Evolutionary conservation across 225 moss, liverwort and hornwort genomes (phyloP), one percentile per base, ranked within the genome.

Genomic region (Sphagnum tenellum): DNA sequence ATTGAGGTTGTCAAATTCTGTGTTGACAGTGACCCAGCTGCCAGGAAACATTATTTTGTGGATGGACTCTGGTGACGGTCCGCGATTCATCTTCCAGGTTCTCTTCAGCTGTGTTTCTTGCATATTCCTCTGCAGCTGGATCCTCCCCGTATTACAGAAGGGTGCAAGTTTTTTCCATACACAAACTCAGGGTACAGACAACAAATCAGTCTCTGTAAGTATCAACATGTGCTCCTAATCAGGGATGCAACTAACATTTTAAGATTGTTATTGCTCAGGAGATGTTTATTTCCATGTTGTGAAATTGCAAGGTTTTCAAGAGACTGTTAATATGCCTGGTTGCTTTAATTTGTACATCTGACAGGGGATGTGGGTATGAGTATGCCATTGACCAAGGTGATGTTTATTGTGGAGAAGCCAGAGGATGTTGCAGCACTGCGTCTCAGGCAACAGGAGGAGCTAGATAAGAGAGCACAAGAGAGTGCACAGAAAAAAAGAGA

Each of bases 361-460:
- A 45, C 9, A 61, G 61, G 3, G 46, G 45, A 11, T 3, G 44
- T 61, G 6, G 61, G 46, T 29, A 29, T 1, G 1, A 29, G 29
- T 29, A 29, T 29, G 29, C 29, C 29, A 29, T 29, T 29, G 29
- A 29, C 29, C 29, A 29, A 29, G 29, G 29, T 29, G 29, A 29
- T 29, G 29, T 29, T 29, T 29, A 29, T 29, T 29, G 45, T 50
- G 50, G 44, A 46, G 44, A 71, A 83, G 82, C 79, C 68, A 65
- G 82, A 76, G 65, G 82, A 79, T 72, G 59, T 83, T 45, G 79
- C 74, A 50, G 74, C 71, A 45, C 61, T 76, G 4, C 74, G 82
- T 67, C 76, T 69, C 64, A 72, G 72, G 59, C 82, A 74, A 64
- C 79, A 83, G 76, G 79, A 59, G 71, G 82, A 74, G 64, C 45